A percentile compares a stretch with the other conserved stretches of the same genome.
phyloP scores from a whole-genome alignment of 2,329 filamentous ascomycete genomes.

The Aspergillus aculeatinus region DNA sequence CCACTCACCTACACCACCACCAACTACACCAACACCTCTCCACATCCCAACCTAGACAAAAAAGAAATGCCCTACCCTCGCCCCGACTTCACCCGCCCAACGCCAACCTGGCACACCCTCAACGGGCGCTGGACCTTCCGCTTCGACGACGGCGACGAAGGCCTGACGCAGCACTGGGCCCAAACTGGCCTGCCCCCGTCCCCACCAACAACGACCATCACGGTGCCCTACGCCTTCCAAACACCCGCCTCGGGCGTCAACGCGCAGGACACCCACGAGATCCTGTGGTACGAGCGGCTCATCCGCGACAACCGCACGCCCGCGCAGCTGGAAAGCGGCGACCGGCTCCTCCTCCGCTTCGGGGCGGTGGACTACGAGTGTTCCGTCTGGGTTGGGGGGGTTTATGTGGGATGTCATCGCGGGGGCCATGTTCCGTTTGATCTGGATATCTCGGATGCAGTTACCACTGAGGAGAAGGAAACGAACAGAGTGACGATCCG shows the following conservation, averaged over 20 bases:
- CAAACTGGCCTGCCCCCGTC: constrained; percentile 50
- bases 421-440: constrained; percentile 65
- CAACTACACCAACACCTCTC: no score
- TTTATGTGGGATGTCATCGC: constrained; percentile 51
- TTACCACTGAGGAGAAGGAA: constrained; percentile 26
- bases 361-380: constrained; percentile 54
- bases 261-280: constrained; percentile 62
- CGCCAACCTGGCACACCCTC: constrained; percentile 59
- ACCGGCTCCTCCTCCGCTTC: constrained; percentile 47
- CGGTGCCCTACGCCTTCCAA: constrained; percentile 67
- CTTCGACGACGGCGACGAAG: constrained; percentile 64
- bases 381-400: constrained; percentile 57
- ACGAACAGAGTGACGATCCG: constrained; percentile 51
- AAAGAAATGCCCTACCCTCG: constrained; percentile 53
- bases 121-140: constrained; percentile 64
- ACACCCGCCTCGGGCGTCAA: constrained; percentile 62
- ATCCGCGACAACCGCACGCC: constrained; percentile 52
- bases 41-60: no score
- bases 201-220: constrained; percentile 52
- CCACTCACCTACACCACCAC: not conserved
- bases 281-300: constrained; percentile 64
- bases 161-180: constrained; percentile 56
- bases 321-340: constrained; percentile 41
- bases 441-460: constrained; percentile 54
- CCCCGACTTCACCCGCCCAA: constrained; percentile 61